Percentiles rank a stretch among this genome's conserved stretches.
These are phyloP conservation scores for Spizellomyces sp. DNA, from an alignment of 192 early-diverging fungal species.

Conservation along the genomic window DNA sequence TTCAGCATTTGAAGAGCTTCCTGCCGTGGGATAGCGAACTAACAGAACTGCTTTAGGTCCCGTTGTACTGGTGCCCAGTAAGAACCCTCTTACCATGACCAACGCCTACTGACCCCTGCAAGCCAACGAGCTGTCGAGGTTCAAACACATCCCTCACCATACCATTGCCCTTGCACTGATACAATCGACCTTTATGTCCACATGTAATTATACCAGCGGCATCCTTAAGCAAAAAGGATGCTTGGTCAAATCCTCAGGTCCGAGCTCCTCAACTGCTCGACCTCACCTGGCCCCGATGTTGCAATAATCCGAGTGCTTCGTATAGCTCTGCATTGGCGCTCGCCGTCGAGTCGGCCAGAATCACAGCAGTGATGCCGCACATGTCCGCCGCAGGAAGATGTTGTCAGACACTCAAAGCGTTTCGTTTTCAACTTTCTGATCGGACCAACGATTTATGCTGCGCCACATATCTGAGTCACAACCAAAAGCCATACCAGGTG, in stretches of 20 bases:
- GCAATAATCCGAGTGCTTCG: constrained; percentile 91
- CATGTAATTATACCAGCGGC: constrained; percentile 99
- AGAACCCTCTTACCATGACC: constrained; percentile 79
- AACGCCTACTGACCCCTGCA: constrained; percentile 90
- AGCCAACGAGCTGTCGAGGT: constrained; percentile 69
- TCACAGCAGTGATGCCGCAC: constrained; percentile 87
- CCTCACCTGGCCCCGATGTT: constrained; percentile 96
- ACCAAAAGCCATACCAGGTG: too few species aligned
- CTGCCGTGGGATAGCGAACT: constrained; percentile 99
- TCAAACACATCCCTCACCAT: constrained; percentile 99
- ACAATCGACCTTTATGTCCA: constrained; percentile 92
- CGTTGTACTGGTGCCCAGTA: too few species aligned
- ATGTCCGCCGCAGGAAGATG: constrained; percentile 54
- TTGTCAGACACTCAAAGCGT: too few species aligned
- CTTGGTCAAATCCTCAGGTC: background rate
- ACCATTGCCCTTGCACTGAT: constrained; percentile 99
- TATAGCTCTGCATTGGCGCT: constrained; percentile 83
- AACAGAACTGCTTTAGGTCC: background rate
- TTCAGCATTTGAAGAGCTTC: constrained; percentile 92
- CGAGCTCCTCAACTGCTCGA: background rate
- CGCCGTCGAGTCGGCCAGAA: constrained; percentile 76
- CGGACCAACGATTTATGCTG: too few species aligned
- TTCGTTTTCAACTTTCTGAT: too few species aligned
- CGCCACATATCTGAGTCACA: too few species aligned
- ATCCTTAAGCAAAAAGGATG: constrained; percentile 67